A percentile compares a stretch with the other conserved stretches of the same genome.
phyloP scores from a whole-genome alignment of 495 filamentous ascomycete species.

The Aspergillus kassunensis region DNA sequence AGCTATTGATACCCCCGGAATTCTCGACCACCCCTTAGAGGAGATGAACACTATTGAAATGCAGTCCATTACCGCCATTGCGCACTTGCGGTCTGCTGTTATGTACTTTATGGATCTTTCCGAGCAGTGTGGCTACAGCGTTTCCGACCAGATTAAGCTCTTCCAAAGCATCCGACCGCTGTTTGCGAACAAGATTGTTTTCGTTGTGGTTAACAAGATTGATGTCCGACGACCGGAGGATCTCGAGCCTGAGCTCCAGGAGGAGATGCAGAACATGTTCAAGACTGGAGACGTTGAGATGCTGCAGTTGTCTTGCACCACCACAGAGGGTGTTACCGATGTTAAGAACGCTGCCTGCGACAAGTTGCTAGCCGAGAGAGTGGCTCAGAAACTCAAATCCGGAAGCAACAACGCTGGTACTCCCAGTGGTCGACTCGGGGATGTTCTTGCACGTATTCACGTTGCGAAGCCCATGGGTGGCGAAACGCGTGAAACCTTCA shows the following conservation, averaged over 20 bases:
- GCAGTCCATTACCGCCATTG: constrained; percentile 96
- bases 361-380: constrained; percentile 83
- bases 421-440: constrained; percentile 72
- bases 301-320: constrained; percentile 89
- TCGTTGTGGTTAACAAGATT: constrained; percentile 97
- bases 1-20: constrained; percentile 86
- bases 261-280: constrained; percentile 71
- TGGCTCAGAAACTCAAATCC: constrained; percentile 91
- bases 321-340: constrained; percentile 85
- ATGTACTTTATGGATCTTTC: constrained; percentile 98
- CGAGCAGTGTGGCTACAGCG: constrained; percentile 95
- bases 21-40: constrained; percentile 94
- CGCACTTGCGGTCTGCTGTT: constrained; percentile 89
- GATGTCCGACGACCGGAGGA: constrained; percentile 86
- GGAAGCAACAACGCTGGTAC: constrained; percentile 70
- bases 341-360: constrained; percentile 96
- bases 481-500: constrained; percentile 71
- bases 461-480: constrained; percentile 89
- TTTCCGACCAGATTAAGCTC: constrained; percentile 83
- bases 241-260: constrained; percentile 74
- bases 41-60: constrained; percentile 99
- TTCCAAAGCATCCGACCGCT: constrained; percentile 95
- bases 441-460: constrained; percentile 90
- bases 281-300: constrained; percentile 86
- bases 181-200: constrained; percentile 95